Evolutionary conservation across 2,329 filamentous ascomycete genomes (phyloP).

Genomic region (Venturia carpophila): DNA sequence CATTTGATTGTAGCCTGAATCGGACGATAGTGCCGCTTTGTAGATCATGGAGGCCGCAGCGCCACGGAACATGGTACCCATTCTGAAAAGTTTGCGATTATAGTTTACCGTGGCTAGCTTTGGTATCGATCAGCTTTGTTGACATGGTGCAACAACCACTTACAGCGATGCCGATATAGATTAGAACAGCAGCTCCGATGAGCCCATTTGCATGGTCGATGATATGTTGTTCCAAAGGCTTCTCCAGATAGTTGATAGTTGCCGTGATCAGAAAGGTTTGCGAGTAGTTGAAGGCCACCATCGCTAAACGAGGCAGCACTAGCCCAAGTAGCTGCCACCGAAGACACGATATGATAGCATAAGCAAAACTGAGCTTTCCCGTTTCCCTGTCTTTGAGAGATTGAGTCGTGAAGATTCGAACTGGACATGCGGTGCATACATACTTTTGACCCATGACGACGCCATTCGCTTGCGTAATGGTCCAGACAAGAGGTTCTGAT

Average conservation of each 20-base stretch:
- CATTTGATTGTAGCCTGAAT: background rate
- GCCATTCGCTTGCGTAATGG: background rate
- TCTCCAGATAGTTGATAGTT: constrained; percentile 13
- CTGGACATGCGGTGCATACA: background rate
- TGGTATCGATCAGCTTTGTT: background rate
- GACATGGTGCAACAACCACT: background rate
- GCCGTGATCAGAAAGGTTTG: constrained; percentile 15
- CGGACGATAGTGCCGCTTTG: background rate
- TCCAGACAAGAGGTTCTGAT: background rate
- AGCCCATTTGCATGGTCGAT: constrained; percentile 13
- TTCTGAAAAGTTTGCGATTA: constrained; percentile 7
- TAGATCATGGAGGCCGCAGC: constrained; percentile 12
- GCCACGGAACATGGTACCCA: constrained; percentile 14
- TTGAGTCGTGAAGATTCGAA: background rate
- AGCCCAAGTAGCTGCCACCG: constrained; percentile 6
- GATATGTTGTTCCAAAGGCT: background rate
- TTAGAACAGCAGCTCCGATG: constrained; percentile 13
- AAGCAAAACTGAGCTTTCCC: background rate
- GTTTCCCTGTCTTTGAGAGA: background rate
- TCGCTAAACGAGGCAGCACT: background rate
- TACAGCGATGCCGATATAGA: constrained; percentile 12
- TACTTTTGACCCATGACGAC: constrained; percentile 4
- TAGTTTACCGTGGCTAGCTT: constrained; percentile 11
- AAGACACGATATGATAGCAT: constrained; percentile 10
- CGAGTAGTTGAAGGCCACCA: constrained; percentile 11